Conservation (phyloP, 2,329 filamentous ascomycete genomes). For the Hypomyces rosellus region DNA sequence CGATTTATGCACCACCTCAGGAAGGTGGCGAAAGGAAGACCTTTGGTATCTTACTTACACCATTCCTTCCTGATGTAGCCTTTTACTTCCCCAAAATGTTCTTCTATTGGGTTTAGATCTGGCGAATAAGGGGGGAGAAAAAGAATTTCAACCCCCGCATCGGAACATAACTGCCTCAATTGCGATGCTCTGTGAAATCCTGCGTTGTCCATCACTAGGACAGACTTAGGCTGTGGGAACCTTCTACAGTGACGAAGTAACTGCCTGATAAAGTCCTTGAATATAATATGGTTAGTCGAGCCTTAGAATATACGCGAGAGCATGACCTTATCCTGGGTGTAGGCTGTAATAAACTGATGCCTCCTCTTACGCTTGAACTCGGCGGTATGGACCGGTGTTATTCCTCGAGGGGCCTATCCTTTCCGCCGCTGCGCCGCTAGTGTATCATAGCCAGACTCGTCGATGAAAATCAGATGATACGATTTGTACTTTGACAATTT, state of each 20-base stretch:
- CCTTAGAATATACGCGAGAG: conserved; percentile 1
- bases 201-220: conserved; percentile 5
- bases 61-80: background rate
- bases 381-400: too few relatives aligned
- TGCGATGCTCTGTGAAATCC: background rate
- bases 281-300: conserved; percentile 1
- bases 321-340: background rate
- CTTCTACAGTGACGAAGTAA: conserved; percentile 4
- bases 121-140: conserved; percentile 3
- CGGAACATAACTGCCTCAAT: background rate
- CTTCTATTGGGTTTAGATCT: conserved; percentile 1
- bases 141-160: conserved; percentile 1
- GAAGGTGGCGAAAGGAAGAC: background rate
- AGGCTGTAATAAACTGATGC: conserved; percentile 2
- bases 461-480: too few relatives aligned
- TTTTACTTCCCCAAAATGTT: conserved; percentile 2
- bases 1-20: conserved; percentile 4
- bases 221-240: conserved; percentile 3
- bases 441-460: too few relatives aligned
- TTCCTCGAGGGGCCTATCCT: too few relatives aligned
- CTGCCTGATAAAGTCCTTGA: conserved; percentile 7
- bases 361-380: background rate
- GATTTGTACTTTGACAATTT: too few relatives aligned
- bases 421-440: too few relatives aligned
- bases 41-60: background rate